A percentile compares a stretch with the other conserved stretches of the same genome.
These are phyloP conservation scores for Nakaseomyces bracarensis DNA, from an alignment of 1,139 yeast genomes.

Conservation along the genomic window DNA sequence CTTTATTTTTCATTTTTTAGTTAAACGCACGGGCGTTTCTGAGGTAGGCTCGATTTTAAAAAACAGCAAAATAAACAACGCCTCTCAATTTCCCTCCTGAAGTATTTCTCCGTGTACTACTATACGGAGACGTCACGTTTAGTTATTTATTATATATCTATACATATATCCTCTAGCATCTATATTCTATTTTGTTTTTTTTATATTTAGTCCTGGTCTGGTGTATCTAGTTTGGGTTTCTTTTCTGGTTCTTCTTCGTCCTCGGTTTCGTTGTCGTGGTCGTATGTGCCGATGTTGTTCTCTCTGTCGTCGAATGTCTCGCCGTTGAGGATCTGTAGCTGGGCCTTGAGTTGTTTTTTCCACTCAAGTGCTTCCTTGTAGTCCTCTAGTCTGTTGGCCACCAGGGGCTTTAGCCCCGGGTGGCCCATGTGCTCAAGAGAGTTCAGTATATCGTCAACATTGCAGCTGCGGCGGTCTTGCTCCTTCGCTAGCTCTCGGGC, in stretches of 20 bases:
- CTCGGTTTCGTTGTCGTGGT: slow-evolving; percentile 9
- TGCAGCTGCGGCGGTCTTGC: slow-evolving; percentile 51
- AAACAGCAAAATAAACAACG: too few species aligned
- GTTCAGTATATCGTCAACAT: slow-evolving; percentile 53
- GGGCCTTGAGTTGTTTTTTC: slow-evolving; percentile 20
- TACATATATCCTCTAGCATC: too few species aligned
- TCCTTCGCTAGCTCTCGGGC: slow-evolving; percentile 50
- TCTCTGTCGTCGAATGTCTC: slow-evolving; percentile 12
- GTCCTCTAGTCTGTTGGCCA: slow-evolving; percentile 26
- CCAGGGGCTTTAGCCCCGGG: slow-evolving; percentile 35
- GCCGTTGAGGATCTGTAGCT: slow-evolving; percentile 17
- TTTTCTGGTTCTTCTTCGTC: slow-evolving; percentile 9
- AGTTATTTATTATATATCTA: too few species aligned
- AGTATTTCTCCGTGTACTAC: too few species aligned
- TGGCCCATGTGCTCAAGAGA: slow-evolving; percentile 51
- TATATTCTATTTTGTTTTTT: background rate
- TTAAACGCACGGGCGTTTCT: too few species aligned
- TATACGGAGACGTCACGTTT: too few species aligned
- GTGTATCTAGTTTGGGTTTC: slow-evolving; percentile 10
- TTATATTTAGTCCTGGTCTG: background rate
- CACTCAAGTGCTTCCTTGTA: slow-evolving; percentile 25
- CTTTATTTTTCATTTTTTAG: too few species aligned
- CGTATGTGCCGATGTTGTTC: slow-evolving; percentile 11
- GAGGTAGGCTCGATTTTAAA: too few species aligned
- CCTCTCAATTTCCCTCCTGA: too few species aligned